Base-by-base conservation (phyloP, 2,329 filamentous ascomycete genomes). In the Botrytis aclada region DNA sequence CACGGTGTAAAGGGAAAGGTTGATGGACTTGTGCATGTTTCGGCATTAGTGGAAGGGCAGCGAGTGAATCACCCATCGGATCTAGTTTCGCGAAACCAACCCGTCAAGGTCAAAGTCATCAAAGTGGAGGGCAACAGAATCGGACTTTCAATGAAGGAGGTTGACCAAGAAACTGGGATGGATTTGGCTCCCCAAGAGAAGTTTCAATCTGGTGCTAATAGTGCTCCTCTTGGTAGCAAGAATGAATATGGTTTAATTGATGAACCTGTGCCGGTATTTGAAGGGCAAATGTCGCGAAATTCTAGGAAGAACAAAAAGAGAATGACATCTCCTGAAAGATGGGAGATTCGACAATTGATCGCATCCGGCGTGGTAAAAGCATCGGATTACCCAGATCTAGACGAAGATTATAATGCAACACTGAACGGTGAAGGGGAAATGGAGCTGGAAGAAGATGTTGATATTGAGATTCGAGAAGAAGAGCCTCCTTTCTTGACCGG, bases 291-390 rank as follows among this genome's bases (percentile, higher is more conserved):
- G 43, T 84, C 86, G 70, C 65, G 77, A 65, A 85, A 85, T 58
- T 86, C 85, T 0, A 84, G 86, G 76, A 88, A 86, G 63, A 91
- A 91, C 72, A 94, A 93, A 81, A 99, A 99, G 84, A 88, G 96
- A 70, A 91, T 98, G 91, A 98, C 95, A 0, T 98, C 95, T 22
- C 96, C 96, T 1, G 96, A 99, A 81, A 86, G 96, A 80, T 99
- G 96, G 95, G 96, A 99, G 81, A 98, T 99, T 75, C 90, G 95
- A 75, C 96, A 99, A 80, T 86, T 99, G 70, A 98, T 99, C 79
- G 94, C 95, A 5, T 97, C 96, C 7, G 96, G 97, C 63, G 95
- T 97, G 14, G 92, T 94, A 29, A 97, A 96, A 78, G 95, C 94
- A 0, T 93, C 93, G 0, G 95, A 98, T 78, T 98, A 97, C 80